Evolutionary conservation across 805 yeast species (phyloP).

Genomic region (Spathaspora girioi): DNA sequence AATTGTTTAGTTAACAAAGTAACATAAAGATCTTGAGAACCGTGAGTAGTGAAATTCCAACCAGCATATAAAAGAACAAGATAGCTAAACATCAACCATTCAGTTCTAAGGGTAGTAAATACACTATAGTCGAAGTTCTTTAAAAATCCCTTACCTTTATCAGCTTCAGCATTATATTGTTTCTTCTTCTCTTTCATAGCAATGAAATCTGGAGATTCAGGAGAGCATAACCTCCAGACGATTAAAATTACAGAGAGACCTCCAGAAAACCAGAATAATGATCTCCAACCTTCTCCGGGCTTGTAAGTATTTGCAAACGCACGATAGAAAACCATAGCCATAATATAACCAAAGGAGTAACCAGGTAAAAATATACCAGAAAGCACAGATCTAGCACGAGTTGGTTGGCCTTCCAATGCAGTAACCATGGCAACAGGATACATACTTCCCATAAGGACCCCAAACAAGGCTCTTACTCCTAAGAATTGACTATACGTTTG

Average conservation of each 20-base stretch:
- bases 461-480: slow-evolving; percentile 61
- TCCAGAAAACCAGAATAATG: slow-evolving; percentile 68
- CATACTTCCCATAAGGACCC: slow-evolving; percentile 54
- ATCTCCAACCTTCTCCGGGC: slow-evolving; percentile 53
- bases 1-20: slow-evolving; percentile 34
- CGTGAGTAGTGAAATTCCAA: slow-evolving; percentile 40
- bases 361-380: slow-evolving; percentile 79
- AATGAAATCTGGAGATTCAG: slow-evolving; percentile 48
- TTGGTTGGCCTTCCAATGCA: slow-evolving; percentile 52
- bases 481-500: slow-evolving; percentile 53
- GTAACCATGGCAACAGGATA: slow-evolving; percentile 54
- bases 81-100: slow-evolving; percentile 62
- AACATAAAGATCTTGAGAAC: slow-evolving; percentile 42
- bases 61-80: slow-evolving; percentile 47
- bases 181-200: slow-evolving; percentile 9
- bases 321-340: slow-evolving; percentile 63
- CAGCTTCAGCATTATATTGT: slow-evolving; percentile 17
- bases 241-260: slow-evolving; percentile 42
- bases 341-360: slow-evolving; percentile 64
- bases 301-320: slow-evolving; percentile 51
- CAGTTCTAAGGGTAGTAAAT: slow-evolving; percentile 25
- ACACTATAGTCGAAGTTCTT: slow-evolving; percentile 5
- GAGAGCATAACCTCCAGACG: slow-evolving; percentile 27
- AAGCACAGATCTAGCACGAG: slow-evolving; percentile 52
- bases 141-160: slow-evolving; percentile 17